Conservation (phyloP, 1,284 basidiomycete species). For the Melampsora americana region DNA sequence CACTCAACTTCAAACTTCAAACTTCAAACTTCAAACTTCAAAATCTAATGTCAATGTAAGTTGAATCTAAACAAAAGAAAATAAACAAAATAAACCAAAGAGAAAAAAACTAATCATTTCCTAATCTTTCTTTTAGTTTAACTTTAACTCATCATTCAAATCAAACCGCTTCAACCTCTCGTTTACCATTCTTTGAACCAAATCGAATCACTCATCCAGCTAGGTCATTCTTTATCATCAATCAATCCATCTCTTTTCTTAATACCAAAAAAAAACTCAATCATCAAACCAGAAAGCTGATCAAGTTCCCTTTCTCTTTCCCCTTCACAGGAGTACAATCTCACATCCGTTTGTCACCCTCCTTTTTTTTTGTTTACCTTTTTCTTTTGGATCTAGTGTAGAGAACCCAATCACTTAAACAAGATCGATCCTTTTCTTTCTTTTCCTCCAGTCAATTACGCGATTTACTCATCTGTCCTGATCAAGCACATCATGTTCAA, state of each 20-base stretch:
- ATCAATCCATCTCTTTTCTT: neutral
- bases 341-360: slow-evolving; percentile 27
- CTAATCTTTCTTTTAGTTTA: slow-evolving; percentile 14
- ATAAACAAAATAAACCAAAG: no score
- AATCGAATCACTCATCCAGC: slow-evolving; percentile 21
- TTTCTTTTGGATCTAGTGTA: neutral
- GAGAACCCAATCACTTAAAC: no score
- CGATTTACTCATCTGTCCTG: slow-evolving; percentile 42
- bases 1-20: no score
- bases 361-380: no score
- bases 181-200: slow-evolving; percentile 37
- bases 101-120: no score
- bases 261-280: neutral
- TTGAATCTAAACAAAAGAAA: no score
- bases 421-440: neutral
- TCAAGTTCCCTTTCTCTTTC: neutral
- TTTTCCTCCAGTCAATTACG: slow-evolving; percentile 44
- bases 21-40: no score
- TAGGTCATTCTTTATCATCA: slow-evolving; percentile 3
- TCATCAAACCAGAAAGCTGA: no score
- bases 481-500: slow-evolving; percentile 41
- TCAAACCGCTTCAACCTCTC: slow-evolving; percentile 27
- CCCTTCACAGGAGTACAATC: slow-evolving; percentile 20
- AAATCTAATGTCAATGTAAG: no score
- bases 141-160: slow-evolving; percentile 18